Evolutionary conservation across 148 eudicot genomes (phyloP), one percentile per base, ranked within the genome.

Genomic region (Amaranthus hypochondriacus): DNA sequence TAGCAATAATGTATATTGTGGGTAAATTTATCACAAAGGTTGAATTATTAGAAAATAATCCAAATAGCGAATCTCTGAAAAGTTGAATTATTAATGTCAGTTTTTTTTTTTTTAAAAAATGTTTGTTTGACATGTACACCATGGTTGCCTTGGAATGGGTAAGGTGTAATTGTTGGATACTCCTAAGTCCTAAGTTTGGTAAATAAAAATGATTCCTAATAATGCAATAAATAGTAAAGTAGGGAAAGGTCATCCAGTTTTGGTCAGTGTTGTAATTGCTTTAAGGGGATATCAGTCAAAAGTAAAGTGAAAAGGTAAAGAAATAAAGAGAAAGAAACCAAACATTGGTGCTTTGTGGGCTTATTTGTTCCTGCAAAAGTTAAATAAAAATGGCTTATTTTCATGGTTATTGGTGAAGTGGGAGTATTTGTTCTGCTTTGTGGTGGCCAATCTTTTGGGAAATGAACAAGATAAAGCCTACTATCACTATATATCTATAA

Each of bases 291-390:
- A 48, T 71, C 78, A 70, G 82, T 79, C 82, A 79, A 79, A 79
- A 59, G 74, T 64, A 70, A 61, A 79, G 49, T 9, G 59, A 54
- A 70, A 62, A 79, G 3, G 43, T 54, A 63, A 77, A 57, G 50
- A 70, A 70, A 46, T 57, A 68, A 79, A 79, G 64, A 44, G 49
- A 48, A 63, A 79, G 15, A 69, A 46, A 75, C 60, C 51, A 51
- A 70, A 58, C 64, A 56, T 57, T 78, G 76, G 56, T 72, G 76
- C 61, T 78, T 63, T 79, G 77, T 69, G 78, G 78, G 66, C 74
- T 79, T n/a, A 48, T 77, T 61, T 79, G 56, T 49, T 74, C 39
- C 48, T 69, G 74, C 77, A 53, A 73, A 74, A 79, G 70, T 61
- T 46, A 11, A 49, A 47, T 72, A 51, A 59, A 13, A 56, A 68